phyloP scores from a whole-genome alignment of 2,329 filamentous ascomycete species.

The Mariannaea elegans region DNA sequence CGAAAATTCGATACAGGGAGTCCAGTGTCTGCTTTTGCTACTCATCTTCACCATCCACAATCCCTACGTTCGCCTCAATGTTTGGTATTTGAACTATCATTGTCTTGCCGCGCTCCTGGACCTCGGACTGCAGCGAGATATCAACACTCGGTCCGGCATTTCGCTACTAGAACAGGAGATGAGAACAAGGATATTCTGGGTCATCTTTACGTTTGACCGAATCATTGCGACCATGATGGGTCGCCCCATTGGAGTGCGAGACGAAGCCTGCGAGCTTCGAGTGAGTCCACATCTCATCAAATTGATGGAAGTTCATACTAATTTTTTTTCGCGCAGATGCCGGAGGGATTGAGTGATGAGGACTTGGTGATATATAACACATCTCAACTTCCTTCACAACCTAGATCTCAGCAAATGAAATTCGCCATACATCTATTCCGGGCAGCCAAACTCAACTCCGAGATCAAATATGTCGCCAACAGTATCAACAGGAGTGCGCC shows the following conservation, averaged over 20 bases:
- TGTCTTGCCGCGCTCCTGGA: constrained; percentile 61
- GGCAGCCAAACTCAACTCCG: constrained; percentile 59
- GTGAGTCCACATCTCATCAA: constrained; percentile 40
- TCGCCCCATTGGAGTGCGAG: constrained; percentile 61
- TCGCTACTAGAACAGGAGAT: constrained; percentile 61
- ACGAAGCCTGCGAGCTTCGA: constrained; percentile 63
- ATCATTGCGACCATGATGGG: constrained; percentile 65
- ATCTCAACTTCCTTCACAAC: background rate
- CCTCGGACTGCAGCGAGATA: constrained; percentile 60
- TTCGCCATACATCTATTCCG: constrained; percentile 60
- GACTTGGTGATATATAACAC: constrained; percentile 22
- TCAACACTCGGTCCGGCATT: constrained; percentile 52
- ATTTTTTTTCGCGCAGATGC: constrained; percentile 36
- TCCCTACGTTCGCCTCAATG: constrained; percentile 56
- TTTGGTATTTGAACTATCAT: constrained; percentile 66
- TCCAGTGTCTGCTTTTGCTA: constrained; percentile 58
- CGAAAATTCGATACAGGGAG: constrained; percentile 57
- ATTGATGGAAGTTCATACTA: constrained; percentile 12
- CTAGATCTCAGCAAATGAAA: constrained; percentile 40
- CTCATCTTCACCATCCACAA: constrained; percentile 61
- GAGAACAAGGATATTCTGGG: constrained; percentile 65
- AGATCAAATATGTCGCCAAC: constrained; percentile 66
- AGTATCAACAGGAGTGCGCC: constrained; percentile 59
- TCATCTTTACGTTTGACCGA: constrained; percentile 60
- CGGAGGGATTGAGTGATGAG: constrained; percentile 37